These are phyloP conservation scores for Cytidiella melzeri DNA, from an alignment of 768 basidiomycete species.

Conservation along the genomic window DNA sequence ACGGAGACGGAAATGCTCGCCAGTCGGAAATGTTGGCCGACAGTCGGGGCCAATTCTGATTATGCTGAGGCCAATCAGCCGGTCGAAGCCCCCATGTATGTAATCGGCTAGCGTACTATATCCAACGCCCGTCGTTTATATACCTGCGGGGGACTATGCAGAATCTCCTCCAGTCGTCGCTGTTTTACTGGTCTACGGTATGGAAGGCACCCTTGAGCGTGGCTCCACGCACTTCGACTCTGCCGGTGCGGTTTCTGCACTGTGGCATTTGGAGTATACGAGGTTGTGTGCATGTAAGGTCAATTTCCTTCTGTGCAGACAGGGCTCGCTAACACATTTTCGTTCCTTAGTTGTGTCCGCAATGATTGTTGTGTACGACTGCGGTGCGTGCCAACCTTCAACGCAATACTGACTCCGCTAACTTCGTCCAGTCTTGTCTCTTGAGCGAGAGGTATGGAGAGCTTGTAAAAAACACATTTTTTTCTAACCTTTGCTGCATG, in stretches of 20 bases:
- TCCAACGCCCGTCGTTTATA: too few species aligned
- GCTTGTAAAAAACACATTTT: not conserved
- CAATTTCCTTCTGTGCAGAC: not conserved
- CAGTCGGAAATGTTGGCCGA: too few species aligned
- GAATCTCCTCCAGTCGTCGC: not conserved
- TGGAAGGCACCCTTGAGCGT: not conserved
- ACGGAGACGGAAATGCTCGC: too few species aligned
- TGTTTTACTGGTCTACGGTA: not conserved
- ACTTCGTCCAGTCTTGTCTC: constrained; percentile 12
- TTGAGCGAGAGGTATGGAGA: constrained; percentile 11
- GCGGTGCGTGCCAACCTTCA: constrained; percentile 8
- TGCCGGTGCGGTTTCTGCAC: not conserved
- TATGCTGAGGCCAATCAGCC: too few species aligned
- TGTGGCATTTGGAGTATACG: constrained; percentile 1
- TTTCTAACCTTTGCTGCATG: not conserved
- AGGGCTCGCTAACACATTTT: not conserved
- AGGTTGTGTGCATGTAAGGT: constrained; percentile 8
- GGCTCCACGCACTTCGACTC: not conserved
- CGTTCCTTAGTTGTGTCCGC: constrained; percentile 12
- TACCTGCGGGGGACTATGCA: too few species aligned
- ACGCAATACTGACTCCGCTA: not conserved
- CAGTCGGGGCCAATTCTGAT: too few species aligned
- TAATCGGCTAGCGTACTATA: too few species aligned
- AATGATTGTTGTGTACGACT: constrained; percentile 20
- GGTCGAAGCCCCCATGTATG: too few species aligned